Conservation (phyloP, 768 basidiomycete genomes). For the Butyriboletus loyo region DNA sequence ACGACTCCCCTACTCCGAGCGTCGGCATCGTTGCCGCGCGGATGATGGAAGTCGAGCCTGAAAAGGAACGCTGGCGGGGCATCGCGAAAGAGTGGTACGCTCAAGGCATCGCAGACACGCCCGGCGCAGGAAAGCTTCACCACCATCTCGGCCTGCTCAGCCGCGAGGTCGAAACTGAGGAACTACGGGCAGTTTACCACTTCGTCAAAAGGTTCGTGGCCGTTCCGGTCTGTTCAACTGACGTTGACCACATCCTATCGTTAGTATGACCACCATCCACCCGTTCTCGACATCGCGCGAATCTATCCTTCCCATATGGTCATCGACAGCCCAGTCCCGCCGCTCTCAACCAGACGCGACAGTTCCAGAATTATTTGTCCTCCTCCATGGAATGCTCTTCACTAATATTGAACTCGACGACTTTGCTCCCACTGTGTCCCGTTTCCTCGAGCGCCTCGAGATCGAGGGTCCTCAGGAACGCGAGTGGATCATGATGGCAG, state of each 20-base stretch:
- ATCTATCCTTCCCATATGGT: slow-evolving; percentile 88
- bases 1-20: slow-evolving; percentile 67
- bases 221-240: not conserved
- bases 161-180: slow-evolving; percentile 78
- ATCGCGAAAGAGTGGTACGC: slow-evolving; percentile 95
- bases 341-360: slow-evolving; percentile 74
- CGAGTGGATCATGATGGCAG: slow-evolving; percentile 97
- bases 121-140: slow-evolving; percentile 92
- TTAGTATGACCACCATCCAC: slow-evolving; percentile 87
- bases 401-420: slow-evolving; percentile 94
- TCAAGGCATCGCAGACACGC: slow-evolving; percentile 79
- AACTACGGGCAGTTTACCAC: slow-evolving; percentile 85
- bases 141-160: slow-evolving; percentile 90
- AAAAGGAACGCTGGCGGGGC: slow-evolving; percentile 87
- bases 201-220: slow-evolving; percentile 83
- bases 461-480: slow-evolving; percentile 79
- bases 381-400: slow-evolving; percentile 96
- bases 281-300: slow-evolving; percentile 88
- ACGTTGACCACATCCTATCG: slow-evolving; percentile 7
- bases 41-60: slow-evolving; percentile 80
- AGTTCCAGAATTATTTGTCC: slow-evolving; percentile 78
- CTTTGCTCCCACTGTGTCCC: slow-evolving; percentile 75
- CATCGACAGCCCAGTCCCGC: slow-evolving; percentile 55
- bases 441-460: slow-evolving; percentile 82
- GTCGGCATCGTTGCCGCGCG: slow-evolving; percentile 84